Evolutionary conservation across 306 rosid species (phyloP).

Genomic region (Betula pendula): DNA sequence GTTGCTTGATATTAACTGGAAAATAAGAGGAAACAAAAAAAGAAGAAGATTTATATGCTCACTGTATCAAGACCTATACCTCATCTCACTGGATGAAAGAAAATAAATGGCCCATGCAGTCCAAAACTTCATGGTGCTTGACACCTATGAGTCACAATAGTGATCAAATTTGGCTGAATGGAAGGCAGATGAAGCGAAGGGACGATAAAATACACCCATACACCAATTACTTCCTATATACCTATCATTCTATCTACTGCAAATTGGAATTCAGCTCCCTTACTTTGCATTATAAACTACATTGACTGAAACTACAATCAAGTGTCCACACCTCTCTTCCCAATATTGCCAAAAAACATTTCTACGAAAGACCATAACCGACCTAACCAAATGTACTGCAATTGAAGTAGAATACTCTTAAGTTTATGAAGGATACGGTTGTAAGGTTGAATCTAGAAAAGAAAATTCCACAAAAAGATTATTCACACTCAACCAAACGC

Average conservation of each 20-base stretch:
- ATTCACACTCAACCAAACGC: background rate
- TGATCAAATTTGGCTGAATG: background rate
- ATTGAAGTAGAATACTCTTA: background rate
- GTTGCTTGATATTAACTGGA: background rate
- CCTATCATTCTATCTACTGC: background rate
- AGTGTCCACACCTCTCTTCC: background rate
- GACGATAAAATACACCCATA: background rate
- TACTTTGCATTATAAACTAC: background rate
- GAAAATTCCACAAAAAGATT: background rate
- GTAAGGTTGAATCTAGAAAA: background rate
- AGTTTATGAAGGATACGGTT: background rate
- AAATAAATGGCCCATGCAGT: background rate
- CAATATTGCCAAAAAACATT: background rate
- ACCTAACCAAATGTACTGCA: background rate
- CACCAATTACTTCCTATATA: background rate
- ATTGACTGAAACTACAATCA: background rate
- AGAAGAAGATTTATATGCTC: background rate
- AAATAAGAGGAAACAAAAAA: background rate
- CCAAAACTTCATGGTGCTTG: background rate
- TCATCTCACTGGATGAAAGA: background rate
- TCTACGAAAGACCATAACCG: background rate
- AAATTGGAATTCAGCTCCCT: background rate
- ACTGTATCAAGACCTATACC: background rate
- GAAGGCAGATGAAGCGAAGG: background rate
- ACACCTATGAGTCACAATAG: background rate